A percentile compares a stretch with the other conserved stretches of the same genome.
Evolutionary conservation across 176 grass and related monocot genomes (phyloP).

Genomic region (Oryza punctata): DNA sequence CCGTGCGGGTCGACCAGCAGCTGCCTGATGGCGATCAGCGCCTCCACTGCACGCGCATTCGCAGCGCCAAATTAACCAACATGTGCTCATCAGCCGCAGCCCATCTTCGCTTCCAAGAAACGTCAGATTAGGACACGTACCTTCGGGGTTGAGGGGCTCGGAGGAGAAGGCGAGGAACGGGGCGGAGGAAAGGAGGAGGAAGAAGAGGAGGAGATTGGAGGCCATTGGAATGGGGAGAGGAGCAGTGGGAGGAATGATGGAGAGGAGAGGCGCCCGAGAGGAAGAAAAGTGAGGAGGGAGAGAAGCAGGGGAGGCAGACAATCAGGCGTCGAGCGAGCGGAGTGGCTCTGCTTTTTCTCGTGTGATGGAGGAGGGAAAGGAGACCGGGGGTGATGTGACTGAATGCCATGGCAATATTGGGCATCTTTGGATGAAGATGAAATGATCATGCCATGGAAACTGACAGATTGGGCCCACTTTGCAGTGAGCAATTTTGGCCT

Average conservation of each 20-base stretch:
- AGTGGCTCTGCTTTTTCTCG: slow-evolving; percentile 49
- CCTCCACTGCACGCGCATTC: slow-evolving; percentile 59
- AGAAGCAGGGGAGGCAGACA: neutral
- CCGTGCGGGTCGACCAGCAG: slow-evolving; percentile 79
- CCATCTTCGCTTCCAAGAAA: neutral
- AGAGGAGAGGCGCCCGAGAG: slow-evolving; percentile 27
- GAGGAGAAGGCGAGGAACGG: slow-evolving; percentile 44
- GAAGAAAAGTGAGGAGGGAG: slow-evolving; percentile 16
- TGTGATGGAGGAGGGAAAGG: slow-evolving; percentile 33
- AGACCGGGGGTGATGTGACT: slow-evolving; percentile 6
- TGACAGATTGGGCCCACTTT: slow-evolving; percentile 28
- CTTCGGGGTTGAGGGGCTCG: slow-evolving; percentile 78
- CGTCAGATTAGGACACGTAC: neutral
- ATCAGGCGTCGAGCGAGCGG: neutral
- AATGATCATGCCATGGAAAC: slow-evolving; percentile 37
- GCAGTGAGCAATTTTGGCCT: neutral
- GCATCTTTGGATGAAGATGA: slow-evolving; percentile 40
- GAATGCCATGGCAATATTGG: neutral
- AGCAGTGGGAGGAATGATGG: slow-evolving; percentile 36
- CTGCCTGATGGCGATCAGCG: slow-evolving; percentile 80
- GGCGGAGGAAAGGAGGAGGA: slow-evolving; percentile 39
- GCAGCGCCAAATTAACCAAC: neutral
- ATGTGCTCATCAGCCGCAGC: neutral
- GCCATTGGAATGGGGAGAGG: slow-evolving; percentile 17
- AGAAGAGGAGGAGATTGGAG: neutral